Evolutionary conservation across 495 filamentous ascomycete genomes (phyloP), one percentile per base, ranked within the genome.

Genomic region (Penicillium paxilli): DNA sequence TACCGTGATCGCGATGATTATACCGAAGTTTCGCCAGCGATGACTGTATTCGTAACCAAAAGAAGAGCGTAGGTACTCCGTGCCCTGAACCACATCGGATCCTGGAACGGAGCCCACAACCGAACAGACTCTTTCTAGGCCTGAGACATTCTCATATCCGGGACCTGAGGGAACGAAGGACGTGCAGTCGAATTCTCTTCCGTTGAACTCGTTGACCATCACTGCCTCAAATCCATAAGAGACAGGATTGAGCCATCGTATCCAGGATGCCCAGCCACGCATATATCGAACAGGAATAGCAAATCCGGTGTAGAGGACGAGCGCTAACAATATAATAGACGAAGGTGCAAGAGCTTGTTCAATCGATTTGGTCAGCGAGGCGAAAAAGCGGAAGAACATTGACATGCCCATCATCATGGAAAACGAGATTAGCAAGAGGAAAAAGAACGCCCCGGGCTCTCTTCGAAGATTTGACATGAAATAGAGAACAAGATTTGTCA

Each of bases 221-320:
- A 97, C 70, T 2, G 85, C 76, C 69, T 97, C 92, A 63, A 96
- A 97, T 1, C 87, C 84, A 58, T 96, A 97, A 1, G 83, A 84
- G 33, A 97, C 82, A 4, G 91, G 91, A 55, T 96, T 86, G 11
- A 96, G 67, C 55, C 90, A 96, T 58, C 90, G 89, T 28, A 97
- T 74, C 92, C 92, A 96, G 26, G 88, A 80, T 57, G 88, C 89
- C 88, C 91, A 96, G 2, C 72, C 77, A 14, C 85, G 83, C 90
- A 96, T 96, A 49, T 72, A 44, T 44, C 62, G 67, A 37, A 83
- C 81, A 0, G 91, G 92, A 55, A 97, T 90, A 4, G 84, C 85
- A 67, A 96, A 96, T 6, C 92, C 92, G 46, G 92, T 96, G 65
- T 93, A 96, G 54, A 96, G 88, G 60, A 95, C 77, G 32, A 96